These are phyloP conservation scores for Cercospora brassicicola DNA, from an alignment of 2,329 filamentous ascomycete genomes.

Conservation along the genomic window DNA sequence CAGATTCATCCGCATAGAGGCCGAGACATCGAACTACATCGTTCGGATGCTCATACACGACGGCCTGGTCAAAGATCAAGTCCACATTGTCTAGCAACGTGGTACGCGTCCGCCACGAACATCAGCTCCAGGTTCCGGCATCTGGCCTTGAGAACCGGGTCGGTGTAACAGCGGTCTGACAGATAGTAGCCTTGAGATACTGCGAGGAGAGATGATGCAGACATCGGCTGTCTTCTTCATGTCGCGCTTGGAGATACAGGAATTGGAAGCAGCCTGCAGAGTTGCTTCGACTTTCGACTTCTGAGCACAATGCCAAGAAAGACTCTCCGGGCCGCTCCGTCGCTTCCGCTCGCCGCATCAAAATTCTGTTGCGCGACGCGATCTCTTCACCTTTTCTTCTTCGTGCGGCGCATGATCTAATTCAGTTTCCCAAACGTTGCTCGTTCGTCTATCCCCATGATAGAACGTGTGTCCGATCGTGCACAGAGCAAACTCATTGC, in stretches of 20 bases:
- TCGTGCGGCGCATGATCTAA: constrained; percentile 40
- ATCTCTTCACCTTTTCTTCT: constrained; percentile 26
- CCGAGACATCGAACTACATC: not conserved
- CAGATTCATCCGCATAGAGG: not conserved
- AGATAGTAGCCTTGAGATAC: too few species aligned
- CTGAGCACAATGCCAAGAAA: not conserved
- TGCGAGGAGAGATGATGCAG: not conserved
- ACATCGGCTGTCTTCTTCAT: not conserved
- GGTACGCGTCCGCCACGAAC: not conserved
- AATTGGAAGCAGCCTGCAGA: not conserved
- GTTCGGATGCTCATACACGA: too few species aligned
- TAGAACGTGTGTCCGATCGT: constrained; percentile 36
- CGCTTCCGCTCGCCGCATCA: not conserved
- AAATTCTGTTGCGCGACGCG: constrained; percentile 11
- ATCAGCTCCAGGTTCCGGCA: not conserved
- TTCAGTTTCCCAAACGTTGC: constrained; percentile 36
- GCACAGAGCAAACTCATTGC: constrained; percentile 41
- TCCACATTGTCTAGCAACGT: too few species aligned
- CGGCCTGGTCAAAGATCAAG: too few species aligned
- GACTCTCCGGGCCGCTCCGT: not conserved
- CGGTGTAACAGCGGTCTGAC: too few species aligned
- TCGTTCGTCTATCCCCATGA: constrained; percentile 29
- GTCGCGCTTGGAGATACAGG: not conserved
- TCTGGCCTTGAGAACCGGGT: too few species aligned
- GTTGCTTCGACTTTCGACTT: too few species aligned